Evolutionary conservation across 2,329 filamentous ascomycete species (phyloP).

Genomic region (Diaporthe batatas): DNA sequence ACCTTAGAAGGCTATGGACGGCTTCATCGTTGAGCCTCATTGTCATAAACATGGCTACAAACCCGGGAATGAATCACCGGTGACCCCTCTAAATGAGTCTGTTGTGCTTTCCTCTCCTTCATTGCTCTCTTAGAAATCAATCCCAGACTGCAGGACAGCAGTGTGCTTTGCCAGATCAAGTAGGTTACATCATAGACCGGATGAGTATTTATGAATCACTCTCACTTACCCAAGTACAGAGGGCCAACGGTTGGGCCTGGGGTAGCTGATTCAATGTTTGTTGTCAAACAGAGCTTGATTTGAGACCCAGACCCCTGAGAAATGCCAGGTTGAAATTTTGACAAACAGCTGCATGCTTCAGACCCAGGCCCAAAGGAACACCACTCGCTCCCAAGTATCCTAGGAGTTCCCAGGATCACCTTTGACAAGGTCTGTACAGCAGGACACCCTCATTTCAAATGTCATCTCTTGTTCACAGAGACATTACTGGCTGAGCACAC

Average conservation of each 20-base stretch:
- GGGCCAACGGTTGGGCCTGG: rapidly evolving
- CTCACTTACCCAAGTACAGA: too few relatives aligned
- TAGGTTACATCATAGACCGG: too few relatives aligned
- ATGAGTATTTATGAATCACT: too few relatives aligned
- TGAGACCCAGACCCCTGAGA: too few relatives aligned
- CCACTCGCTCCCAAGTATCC: neutral
- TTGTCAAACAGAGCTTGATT: neutral
- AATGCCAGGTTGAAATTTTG: neutral
- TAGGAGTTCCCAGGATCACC: neutral
- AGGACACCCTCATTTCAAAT: too few relatives aligned
- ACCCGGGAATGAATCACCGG: neutral
- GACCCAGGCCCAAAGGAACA: neutral
- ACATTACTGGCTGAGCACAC: neutral
- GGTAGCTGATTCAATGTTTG: neutral
- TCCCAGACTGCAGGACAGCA: neutral
- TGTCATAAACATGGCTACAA: too few relatives aligned
- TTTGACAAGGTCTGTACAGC: neutral
- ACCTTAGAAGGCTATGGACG: too few relatives aligned
- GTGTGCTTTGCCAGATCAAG: neutral
- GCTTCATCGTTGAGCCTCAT: too few relatives aligned
- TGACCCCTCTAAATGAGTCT: neutral
- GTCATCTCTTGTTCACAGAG: neutral
- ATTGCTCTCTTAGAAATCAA: too few relatives aligned
- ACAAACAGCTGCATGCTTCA: neutral
- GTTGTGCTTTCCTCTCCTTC: too few relatives aligned